Conservation (phyloP, 495 filamentous ascomycete genomes). For the Neurospora sublineolata region DNA sequence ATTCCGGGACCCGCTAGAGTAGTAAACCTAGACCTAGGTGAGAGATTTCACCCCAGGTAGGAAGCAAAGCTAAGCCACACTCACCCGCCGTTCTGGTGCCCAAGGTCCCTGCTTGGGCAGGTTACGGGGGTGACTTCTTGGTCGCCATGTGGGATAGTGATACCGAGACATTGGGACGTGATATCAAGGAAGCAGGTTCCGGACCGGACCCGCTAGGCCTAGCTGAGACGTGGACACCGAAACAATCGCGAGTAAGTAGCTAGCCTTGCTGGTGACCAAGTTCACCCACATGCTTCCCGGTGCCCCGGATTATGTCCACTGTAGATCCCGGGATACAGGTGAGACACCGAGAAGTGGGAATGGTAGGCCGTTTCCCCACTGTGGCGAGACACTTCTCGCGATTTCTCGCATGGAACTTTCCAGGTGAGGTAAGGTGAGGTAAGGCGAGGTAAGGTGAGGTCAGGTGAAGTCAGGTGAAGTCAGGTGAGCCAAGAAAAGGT, state of each 20-base stretch:
- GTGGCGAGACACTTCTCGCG: not conserved
- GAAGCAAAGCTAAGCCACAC: not conserved
- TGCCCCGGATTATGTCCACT: not conserved
- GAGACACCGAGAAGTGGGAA: not conserved
- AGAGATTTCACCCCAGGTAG: not conserved
- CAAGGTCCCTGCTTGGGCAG: not conserved
- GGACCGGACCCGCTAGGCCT: not conserved
- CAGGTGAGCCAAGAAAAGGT: not conserved
- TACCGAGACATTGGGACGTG: not conserved
- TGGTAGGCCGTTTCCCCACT: not conserved
- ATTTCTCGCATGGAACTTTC: not conserved
- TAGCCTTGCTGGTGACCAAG: not conserved
- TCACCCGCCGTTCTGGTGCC: not conserved
- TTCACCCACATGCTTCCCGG: not conserved
- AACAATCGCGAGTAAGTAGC: not conserved
- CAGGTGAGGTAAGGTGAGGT: not conserved
- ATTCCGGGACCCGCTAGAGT: not conserved
- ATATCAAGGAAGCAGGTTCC: not conserved
- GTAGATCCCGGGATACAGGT: not conserved
- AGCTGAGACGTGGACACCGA: not conserved
- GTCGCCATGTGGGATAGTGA: not conserved
- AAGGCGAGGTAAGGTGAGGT: not conserved
- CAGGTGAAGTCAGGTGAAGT: not conserved
- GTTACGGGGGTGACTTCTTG: not conserved
- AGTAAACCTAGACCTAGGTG: not conserved